phyloP scores from a whole-genome alignment of 2,329 filamentous ascomycete species.

The Aspergillus sp. region DNA sequence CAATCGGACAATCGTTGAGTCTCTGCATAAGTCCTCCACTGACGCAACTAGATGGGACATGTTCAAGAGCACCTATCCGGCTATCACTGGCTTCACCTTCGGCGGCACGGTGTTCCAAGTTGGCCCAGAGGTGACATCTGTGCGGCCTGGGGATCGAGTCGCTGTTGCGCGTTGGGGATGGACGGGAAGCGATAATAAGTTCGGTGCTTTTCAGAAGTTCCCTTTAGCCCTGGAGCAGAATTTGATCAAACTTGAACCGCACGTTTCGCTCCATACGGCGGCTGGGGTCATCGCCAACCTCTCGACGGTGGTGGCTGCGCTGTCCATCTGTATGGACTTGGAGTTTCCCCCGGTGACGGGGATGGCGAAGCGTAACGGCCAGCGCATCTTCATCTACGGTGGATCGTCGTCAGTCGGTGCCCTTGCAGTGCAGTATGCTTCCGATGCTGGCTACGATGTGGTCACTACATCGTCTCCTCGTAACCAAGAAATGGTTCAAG shows the following conservation, averaged over 20 bases:
- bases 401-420: conserved; percentile 6
- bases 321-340: conserved; percentile 15
- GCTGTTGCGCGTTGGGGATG: conserved; percentile 8
- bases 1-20: too few relatives aligned
- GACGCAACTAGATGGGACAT: not conserved
- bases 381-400: conserved; percentile 12
- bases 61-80: conserved; percentile 9
- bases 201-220: conserved; percentile 20
- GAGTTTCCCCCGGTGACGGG: conserved; percentile 7
- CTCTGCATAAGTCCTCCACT: not conserved
- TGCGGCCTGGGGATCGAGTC: conserved; percentile 15
- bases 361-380: conserved; percentile 1
- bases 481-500: conserved; percentile 4
- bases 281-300: conserved; percentile 17
- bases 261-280: conserved; percentile 8
- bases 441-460: conserved; percentile 10
- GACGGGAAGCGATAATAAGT: conserved; percentile 9
- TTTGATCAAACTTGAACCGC: not conserved
- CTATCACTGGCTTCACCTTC: conserved; percentile 14
- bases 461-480: conserved; percentile 11
- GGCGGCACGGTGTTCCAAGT: conserved; percentile 14
- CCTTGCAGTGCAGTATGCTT: conserved; percentile 10
- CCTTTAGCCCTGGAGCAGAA: conserved; percentile 9
- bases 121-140: conserved; percentile 8
- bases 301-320: conserved; percentile 13